Base-by-base conservation (phyloP, 2,329 filamentous ascomycete genomes). In the Ceratocystis eucalypticola region DNA sequence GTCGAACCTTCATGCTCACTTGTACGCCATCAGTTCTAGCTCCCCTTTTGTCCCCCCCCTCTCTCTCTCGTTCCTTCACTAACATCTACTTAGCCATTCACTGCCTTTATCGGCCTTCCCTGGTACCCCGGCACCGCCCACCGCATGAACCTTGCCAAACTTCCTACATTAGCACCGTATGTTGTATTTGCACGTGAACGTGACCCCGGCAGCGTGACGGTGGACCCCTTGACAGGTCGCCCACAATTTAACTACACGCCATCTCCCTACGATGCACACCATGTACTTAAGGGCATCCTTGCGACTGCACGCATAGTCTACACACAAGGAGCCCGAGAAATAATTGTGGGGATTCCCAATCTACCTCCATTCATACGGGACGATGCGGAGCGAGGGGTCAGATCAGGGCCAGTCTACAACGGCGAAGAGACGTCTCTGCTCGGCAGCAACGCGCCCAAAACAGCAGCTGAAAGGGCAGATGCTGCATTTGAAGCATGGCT, bases 301-400 rank as follows among this genome's bases (percentile, higher is more conserved):
- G 88, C 84, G 1, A 77, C 88, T 1, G 85, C 87, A 44, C 90
- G 91, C 73, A 85, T 96, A 50, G 84, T 86, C 69, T 93, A 91
- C 73, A 82, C 91, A 59, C 81, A 84, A 50, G 91, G 91, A 28
- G 93, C 92, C 0, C 80, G 77, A n/a, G 90, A 96, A 75, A 92
- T 96, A 72, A 83, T 87, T 72, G 79, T 86, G 0, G 78, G 80
- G 2, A 79, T 89, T 22, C 80, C 83, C 0, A 84, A 84, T 8
- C 74, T 90, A 45, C 77, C 81, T 41, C 80, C 86, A 0, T 96
- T 91, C 72, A 70, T 80, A 64, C 74, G 78, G 61, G 69, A 70
- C 6, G 67, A 1, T 65, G 61, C 64, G 62, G 33, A 62, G 46
- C 3, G 50, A 59, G 61, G 30, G 66, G 30, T 62, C 53, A 33